Evolutionary conservation across 1,284 basidiomycete species (phyloP).

Genomic region (Malassezia brasiliensis): DNA sequence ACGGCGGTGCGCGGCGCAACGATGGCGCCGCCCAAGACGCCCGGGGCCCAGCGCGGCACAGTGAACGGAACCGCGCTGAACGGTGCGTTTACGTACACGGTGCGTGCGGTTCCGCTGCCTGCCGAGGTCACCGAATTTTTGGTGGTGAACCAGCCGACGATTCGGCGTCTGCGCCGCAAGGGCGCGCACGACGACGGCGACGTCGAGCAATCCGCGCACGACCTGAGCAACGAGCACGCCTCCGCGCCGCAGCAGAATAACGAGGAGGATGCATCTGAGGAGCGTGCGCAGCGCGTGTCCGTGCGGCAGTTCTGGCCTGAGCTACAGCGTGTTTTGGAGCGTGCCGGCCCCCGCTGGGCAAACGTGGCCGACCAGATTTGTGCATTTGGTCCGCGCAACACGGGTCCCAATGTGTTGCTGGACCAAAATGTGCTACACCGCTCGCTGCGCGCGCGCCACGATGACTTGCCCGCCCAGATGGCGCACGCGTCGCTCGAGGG

Average conservation of each 20-base stretch:
- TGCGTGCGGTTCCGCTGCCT: conserved; percentile 75
- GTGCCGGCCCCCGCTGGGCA: conserved; percentile 71
- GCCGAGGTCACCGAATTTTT: conserved; percentile 62
- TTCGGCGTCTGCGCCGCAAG: conserved; percentile 31
- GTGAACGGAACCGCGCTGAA: conserved; percentile 62
- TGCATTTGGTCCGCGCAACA: conserved; percentile 80
- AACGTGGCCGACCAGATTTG: conserved; percentile 66
- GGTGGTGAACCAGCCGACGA: conserved; percentile 59
- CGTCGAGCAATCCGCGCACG: conserved; percentile 28
- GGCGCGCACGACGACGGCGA: conserved; percentile 28
- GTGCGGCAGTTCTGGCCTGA: conserved; percentile 66
- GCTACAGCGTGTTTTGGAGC: conserved; percentile 59
- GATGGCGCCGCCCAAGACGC: conserved; percentile 74
- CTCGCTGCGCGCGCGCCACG: background rate
- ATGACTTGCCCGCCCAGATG: conserved; percentile 11
- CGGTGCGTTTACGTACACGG: conserved; percentile 67
- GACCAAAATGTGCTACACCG: conserved; percentile 51
- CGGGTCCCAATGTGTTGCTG: conserved; percentile 77
- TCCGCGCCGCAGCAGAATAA: conserved; percentile 2
- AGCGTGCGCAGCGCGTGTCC: conserved; percentile 24
- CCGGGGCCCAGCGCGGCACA: conserved; percentile 66
- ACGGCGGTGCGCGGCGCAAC: conserved; percentile 65
- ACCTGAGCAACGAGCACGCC: conserved; percentile 9
- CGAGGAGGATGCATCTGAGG: conserved; percentile 13
- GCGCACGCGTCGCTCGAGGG: conserved; percentile 15